These are phyloP conservation scores for Pseudopithomyces maydicus DNA, from an alignment of 2,329 filamentous ascomycete genomes.

Conservation along the genomic window DNA sequence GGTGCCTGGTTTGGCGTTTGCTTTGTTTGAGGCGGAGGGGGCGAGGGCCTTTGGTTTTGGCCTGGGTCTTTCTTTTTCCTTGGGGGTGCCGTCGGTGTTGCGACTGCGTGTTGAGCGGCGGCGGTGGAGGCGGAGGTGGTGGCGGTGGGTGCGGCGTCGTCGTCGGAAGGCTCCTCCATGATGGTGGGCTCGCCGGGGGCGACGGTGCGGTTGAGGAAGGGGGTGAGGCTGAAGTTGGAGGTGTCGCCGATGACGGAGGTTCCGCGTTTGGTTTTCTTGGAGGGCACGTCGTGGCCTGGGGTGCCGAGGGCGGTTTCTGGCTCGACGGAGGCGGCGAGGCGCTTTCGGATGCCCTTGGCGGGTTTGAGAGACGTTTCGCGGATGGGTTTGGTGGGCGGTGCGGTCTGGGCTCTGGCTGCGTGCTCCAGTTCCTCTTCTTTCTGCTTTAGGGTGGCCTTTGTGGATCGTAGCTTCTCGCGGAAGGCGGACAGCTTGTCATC, in stretches of 20 bases:
- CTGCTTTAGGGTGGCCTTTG: slow-evolving; percentile 75
- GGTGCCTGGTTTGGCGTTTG: slow-evolving; percentile 48
- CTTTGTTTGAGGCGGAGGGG: slow-evolving; percentile 51
- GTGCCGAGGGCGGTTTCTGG: slow-evolving; percentile 56
- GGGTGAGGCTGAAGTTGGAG: slow-evolving; percentile 91
- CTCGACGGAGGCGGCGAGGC: slow-evolving; percentile 49
- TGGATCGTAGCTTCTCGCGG: slow-evolving; percentile 70
- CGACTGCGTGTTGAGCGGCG: slow-evolving; percentile 16
- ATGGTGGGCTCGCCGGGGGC: slow-evolving; percentile 53
- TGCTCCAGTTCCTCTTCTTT: slow-evolving; percentile 57
- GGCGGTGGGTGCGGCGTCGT: slow-evolving; percentile 27
- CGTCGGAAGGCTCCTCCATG: slow-evolving; percentile 36
- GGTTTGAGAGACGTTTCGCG: slow-evolving; percentile 41
- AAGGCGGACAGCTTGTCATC: slow-evolving; percentile 74
- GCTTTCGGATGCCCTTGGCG: slow-evolving; percentile 49
- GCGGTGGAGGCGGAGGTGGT: slow-evolving; percentile 17
- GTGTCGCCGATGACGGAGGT: slow-evolving; percentile 75
- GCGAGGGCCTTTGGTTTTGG: slow-evolving; percentile 51
- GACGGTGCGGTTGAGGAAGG: slow-evolving; percentile 80
- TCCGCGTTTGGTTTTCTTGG: slow-evolving; percentile 52
- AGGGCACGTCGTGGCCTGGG: slow-evolving; percentile 52
- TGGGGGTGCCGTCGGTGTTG: slow-evolving; percentile 38
- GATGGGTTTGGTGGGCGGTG: slow-evolving; percentile 34
- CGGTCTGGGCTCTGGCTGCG: slow-evolving; percentile 49
- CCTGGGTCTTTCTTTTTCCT: slow-evolving; percentile 48